Base-by-base conservation (phyloP, 345 rosid genomes). In the Eutrema japonicum region DNA sequence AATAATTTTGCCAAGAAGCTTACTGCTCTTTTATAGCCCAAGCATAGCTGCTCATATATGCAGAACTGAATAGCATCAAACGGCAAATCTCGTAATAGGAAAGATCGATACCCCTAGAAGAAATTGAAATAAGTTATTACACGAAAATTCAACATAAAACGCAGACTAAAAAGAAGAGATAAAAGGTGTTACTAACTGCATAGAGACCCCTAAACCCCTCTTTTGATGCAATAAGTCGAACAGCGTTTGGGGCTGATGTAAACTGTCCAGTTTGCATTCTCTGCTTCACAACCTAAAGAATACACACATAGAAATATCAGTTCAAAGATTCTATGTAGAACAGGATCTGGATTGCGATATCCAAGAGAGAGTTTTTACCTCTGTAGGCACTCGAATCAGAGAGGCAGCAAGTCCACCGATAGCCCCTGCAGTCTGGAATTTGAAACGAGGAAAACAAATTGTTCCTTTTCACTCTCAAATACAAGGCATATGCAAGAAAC, bases 1-100 rank as follows among this genome's bases (percentile, higher is more conserved):
- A 48, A 59, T 46, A 61, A 36, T 52, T 37, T 35, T 54, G 27
- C 10, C 2, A 70, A 48, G 80, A 78, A 71, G 62, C 85, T 85
- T 86, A 89, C 98, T 33, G 87, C 96, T 18, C 51, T 84, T 71
- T 85, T 95, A 78, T 92, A 95, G 43, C 96, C 97, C 68, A 95
- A 76, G 64, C 96, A 86, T 46, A 95, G 85, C 82, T 95, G 98
- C 86, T 95, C 98, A 41, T 95, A 95, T 74, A 92, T 83, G 81
- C 98, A 95, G 81, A 95, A 95, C 73, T 95, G 98, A 75, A 90
- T 83, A 42, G 96, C 99, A 81, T 95, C 99, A 82, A 95, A 95
- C 26, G 96, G 96, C 79, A 95, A 84, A 83, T 95, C 99, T 75
- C 96, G 83, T 83, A 95, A 58, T 40, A 92, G 71, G 73, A 92